Percentiles rank a stretch among this genome's conserved stretches.
Evolutionary conservation across 352 stramenopile genomes (phyloP).

Genomic region (Blastocystis hominis): DNA sequence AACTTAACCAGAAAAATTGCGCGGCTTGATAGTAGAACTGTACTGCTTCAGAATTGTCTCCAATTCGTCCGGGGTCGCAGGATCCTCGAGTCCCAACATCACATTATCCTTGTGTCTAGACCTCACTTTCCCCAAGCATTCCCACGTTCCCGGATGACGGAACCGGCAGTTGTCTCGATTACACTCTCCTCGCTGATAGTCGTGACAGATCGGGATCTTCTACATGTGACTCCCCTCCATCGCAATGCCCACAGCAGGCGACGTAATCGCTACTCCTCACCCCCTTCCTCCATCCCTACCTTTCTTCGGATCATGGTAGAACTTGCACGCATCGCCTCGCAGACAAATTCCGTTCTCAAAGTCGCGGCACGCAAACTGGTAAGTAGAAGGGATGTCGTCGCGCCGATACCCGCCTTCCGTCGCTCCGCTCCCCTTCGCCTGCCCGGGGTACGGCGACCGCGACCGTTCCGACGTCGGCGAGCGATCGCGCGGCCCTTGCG

Average conservation of each 20-base stretch:
- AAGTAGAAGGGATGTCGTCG: neutral
- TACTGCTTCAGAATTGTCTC: constrained; percentile 53
- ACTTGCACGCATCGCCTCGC: constrained; percentile 53
- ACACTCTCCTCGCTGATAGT: constrained; percentile 42
- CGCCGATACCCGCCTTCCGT: neutral
- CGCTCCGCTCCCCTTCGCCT: neutral
- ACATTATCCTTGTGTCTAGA: constrained; percentile 55
- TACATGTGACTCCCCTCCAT: neutral
- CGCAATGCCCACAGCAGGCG: neutral
- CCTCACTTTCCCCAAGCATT: neutral
- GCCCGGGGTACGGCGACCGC: neutral
- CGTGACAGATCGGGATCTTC: constrained; percentile 45
- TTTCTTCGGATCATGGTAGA: constrained; percentile 55
- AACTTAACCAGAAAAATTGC: neutral
- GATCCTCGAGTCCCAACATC: constrained; percentile 24
- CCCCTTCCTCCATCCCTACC: neutral
- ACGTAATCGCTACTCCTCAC: constrained; percentile 39
- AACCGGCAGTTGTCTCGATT: constrained; percentile 41
- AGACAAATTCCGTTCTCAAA: constrained; percentile 50
- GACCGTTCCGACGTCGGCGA: neutral
- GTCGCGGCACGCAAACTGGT: constrained; percentile 38
- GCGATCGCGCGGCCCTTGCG: neutral
- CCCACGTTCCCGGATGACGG: constrained; percentile 39
- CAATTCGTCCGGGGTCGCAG: neutral
- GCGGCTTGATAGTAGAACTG: constrained; percentile 48